phyloP scores from a whole-genome alignment of 805 yeast genomes.

The Candida loeiensis region DNA sequence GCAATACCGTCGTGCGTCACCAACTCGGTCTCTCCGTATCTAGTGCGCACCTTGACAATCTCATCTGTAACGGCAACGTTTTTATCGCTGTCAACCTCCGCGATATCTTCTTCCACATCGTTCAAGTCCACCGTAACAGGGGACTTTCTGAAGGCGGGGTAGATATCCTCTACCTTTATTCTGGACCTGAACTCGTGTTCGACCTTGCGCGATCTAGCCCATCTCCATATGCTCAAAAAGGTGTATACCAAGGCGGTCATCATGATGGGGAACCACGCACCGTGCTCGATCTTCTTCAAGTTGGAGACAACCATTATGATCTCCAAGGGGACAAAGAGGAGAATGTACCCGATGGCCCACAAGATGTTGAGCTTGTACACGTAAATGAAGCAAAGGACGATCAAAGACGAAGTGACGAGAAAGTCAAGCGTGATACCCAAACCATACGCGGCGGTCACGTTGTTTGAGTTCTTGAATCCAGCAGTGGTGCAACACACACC shows the following conservation, averaged over 20 bases:
- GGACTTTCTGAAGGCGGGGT: conserved; percentile 21
- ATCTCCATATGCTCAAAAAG: conserved; percentile 47
- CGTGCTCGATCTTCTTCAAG: conserved; percentile 50
- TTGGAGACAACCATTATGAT: conserved; percentile 45
- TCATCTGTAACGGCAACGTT: conserved; percentile 4
- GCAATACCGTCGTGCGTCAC: conserved; percentile 35
- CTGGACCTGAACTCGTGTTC: conserved; percentile 34
- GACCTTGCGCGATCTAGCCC: conserved; percentile 41
- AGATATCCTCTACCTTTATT: conserved; percentile 34
- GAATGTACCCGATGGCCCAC: conserved; percentile 31
- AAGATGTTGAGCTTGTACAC: conserved; percentile 39
- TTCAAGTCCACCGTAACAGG: conserved; percentile 19
- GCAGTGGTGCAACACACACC: conserved; percentile 50
- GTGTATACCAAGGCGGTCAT: conserved; percentile 36
- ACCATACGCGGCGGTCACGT: conserved; percentile 59
- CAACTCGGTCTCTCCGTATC: conserved; percentile 19
- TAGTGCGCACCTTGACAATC: conserved; percentile 14
- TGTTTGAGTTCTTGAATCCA: conserved; percentile 47
- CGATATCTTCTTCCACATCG: neutral
- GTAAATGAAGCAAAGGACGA: conserved; percentile 43
- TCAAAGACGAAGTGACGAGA: conserved; percentile 47
- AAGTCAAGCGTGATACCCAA: conserved; percentile 57
- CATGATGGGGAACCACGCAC: conserved; percentile 61
- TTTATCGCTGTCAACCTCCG: conserved; percentile 3
- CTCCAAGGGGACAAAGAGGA: conserved; percentile 48